phyloP scores from a whole-genome alignment of 2,329 filamentous ascomycete species.

The Nemania bipapillata region DNA sequence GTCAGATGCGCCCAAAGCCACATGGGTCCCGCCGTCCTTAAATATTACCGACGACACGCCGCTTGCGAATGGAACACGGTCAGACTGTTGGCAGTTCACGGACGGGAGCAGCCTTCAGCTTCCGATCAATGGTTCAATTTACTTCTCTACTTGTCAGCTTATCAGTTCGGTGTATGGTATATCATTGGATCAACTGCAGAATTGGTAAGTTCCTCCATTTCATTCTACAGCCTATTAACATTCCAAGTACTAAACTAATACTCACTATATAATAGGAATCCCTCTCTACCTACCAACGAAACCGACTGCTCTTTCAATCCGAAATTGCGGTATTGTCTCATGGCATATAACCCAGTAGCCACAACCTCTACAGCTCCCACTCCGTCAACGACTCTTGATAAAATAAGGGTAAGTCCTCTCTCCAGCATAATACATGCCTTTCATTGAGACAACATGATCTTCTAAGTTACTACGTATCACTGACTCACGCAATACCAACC shows the following conservation, averaged over 20 bases:
- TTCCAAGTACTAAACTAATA: too few species aligned
- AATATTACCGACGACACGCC: neutral
- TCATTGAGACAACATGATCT: neutral
- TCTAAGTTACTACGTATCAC: neutral
- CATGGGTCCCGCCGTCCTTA: constrained; percentile 7
- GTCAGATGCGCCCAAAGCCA: neutral
- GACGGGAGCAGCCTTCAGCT: neutral
- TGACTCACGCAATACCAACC: neutral
- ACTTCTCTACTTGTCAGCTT: constrained; percentile 9
- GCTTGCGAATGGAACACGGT: neutral
- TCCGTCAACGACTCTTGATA: neutral
- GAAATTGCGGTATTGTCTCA: constrained; percentile 1
- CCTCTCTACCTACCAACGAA: constrained; percentile 19
- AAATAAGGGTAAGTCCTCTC: constrained; percentile 7
- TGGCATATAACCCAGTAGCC: constrained; percentile 4
- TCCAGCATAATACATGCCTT: too few species aligned
- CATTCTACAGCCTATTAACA: constrained; percentile 24
- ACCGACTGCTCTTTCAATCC: too few species aligned
- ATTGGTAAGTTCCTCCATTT: too few species aligned
- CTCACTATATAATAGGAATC: too few species aligned
- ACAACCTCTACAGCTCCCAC: neutral
- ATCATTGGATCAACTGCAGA: neutral
- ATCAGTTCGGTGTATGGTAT: constrained; percentile 1
- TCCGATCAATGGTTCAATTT: constrained; percentile 8
- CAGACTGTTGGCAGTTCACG: constrained; percentile 1